Percentiles rank a stretch among this genome's conserved stretches.
These are phyloP conservation scores for Suillus bovinus DNA, from an alignment of 768 basidiomycete species.

Conservation along the genomic window DNA sequence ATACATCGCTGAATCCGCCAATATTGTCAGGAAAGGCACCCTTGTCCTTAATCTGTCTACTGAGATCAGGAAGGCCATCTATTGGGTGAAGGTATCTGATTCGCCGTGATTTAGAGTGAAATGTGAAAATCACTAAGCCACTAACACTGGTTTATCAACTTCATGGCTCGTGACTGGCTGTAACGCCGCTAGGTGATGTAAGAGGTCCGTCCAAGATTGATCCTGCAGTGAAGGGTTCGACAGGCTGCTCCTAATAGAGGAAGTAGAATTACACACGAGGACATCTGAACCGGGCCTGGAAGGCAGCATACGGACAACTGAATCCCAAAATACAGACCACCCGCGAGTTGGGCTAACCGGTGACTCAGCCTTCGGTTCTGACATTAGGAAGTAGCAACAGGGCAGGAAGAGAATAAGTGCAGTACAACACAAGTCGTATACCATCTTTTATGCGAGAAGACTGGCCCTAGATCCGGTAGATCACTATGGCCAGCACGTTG, in stretches of 20 bases:
- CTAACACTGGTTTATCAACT: neutral
- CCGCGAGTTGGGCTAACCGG: neutral
- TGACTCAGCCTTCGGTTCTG: neutral
- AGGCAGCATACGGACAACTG: neutral
- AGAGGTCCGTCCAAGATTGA: neutral
- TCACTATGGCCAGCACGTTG: neutral
- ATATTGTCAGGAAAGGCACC: conserved; percentile 35
- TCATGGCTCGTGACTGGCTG: neutral
- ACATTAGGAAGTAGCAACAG: neutral
- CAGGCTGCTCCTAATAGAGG: neutral
- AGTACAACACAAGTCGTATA: neutral
- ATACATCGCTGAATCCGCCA: conserved; percentile 48
- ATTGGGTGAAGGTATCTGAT: neutral
- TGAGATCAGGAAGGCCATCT: conserved; percentile 6
- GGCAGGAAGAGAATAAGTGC: neutral
- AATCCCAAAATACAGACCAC: neutral
- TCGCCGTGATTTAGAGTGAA: neutral
- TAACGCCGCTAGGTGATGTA: neutral
- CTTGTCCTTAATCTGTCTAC: conserved; percentile 19
- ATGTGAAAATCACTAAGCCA: neutral
- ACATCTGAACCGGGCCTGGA: neutral
- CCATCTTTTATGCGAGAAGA: conserved; percentile 2
- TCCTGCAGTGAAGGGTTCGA: neutral
- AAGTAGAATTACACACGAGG: neutral
- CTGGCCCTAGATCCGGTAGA: neutral